Percentiles rank a stretch among this genome's conserved stretches.
Conservation (phyloP, 1,139 yeast genomes). For the Debaryomycetaceae sp. region DNA sequence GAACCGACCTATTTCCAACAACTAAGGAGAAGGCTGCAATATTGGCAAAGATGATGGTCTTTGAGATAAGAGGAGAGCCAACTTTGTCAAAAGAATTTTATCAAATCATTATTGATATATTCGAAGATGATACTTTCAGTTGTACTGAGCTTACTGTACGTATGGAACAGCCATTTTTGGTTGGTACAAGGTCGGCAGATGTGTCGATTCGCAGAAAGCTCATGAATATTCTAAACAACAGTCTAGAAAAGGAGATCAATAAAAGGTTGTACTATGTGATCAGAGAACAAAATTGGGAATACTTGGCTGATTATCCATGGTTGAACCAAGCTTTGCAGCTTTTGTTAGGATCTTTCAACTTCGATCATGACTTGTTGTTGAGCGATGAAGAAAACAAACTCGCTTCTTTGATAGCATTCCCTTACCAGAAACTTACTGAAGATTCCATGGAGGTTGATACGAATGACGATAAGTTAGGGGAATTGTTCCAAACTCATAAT, state of each 20-base stretch:
- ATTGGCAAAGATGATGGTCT: constrained; percentile 88
- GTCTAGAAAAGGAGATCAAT: constrained; percentile 75
- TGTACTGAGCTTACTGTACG: constrained; percentile 90
- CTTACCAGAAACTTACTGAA: constrained; percentile 20
- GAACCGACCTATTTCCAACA: constrained; percentile 85
- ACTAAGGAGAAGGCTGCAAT: constrained; percentile 96
- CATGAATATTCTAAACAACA: constrained; percentile 75
- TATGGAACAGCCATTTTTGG: constrained; percentile 94
- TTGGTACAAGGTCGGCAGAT: constrained; percentile 85
- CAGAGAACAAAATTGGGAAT: constrained; percentile 96
- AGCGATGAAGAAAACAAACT: constrained; percentile 50
- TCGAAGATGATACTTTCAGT: constrained; percentile 74
- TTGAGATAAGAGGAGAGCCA: constrained; percentile 83
- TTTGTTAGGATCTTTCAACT: constrained; percentile 72
- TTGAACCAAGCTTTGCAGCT: constrained; percentile 88
- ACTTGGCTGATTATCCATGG: constrained; percentile 91
- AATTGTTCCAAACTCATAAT: constrained; percentile 48
- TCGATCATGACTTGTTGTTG: constrained; percentile 43
- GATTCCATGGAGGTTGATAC: constrained; percentile 28
- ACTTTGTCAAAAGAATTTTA: constrained; percentile 78
- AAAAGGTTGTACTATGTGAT: constrained; percentile 82
- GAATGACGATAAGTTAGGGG: constrained; percentile 16
- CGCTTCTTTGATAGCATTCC: constrained; percentile 50
- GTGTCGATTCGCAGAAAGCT: constrained; percentile 71
- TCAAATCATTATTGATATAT: constrained; percentile 82